A percentile compares a stretch with the other conserved stretches of the same genome.
Evolutionary conservation across 2,329 filamentous ascomycete genomes (phyloP).

Genomic region (Hypomyces rosellus): DNA sequence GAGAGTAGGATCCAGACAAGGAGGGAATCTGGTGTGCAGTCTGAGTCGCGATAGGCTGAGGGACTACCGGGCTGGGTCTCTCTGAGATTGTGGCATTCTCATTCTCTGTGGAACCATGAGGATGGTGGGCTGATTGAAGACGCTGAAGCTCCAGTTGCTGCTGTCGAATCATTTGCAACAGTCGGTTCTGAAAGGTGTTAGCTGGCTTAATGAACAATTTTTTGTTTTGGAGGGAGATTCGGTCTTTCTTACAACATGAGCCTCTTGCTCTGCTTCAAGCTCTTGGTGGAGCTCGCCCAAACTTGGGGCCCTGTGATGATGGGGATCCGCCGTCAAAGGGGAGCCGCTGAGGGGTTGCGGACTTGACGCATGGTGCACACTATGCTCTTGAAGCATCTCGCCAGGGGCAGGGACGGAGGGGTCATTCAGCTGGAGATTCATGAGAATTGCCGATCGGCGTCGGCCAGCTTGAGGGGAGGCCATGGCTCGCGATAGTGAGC

Average conservation of each 20-base stretch:
- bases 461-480: constrained; percentile 45
- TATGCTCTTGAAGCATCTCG: constrained; percentile 53
- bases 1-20: constrained; percentile 37
- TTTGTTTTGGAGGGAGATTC: too few relatives aligned
- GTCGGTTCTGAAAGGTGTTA: constrained; percentile 52
- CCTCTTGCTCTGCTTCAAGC: constrained; percentile 72
- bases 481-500: constrained; percentile 40
- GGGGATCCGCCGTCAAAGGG: constrained; percentile 45
- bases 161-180: constrained; percentile 68
- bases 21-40: constrained; percentile 22
- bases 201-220: background rate
- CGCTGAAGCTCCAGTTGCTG: constrained; percentile 66
- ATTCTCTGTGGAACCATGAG: constrained; percentile 38
- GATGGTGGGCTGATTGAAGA: constrained; percentile 41
- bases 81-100: constrained; percentile 45
- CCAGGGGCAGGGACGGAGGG: constrained; percentile 60
- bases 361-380: constrained; percentile 27
- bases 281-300: constrained; percentile 74
- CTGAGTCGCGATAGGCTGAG: constrained; percentile 29
- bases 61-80: constrained; percentile 34
- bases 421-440: constrained; percentile 70
- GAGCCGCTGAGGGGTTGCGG: constrained; percentile 43
- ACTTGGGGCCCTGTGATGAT: constrained; percentile 58
- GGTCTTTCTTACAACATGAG: constrained; percentile 55
- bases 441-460: constrained; percentile 61